Base-by-base conservation (phyloP, 805 yeast genomes). In the Candida tibetensis region DNA sequence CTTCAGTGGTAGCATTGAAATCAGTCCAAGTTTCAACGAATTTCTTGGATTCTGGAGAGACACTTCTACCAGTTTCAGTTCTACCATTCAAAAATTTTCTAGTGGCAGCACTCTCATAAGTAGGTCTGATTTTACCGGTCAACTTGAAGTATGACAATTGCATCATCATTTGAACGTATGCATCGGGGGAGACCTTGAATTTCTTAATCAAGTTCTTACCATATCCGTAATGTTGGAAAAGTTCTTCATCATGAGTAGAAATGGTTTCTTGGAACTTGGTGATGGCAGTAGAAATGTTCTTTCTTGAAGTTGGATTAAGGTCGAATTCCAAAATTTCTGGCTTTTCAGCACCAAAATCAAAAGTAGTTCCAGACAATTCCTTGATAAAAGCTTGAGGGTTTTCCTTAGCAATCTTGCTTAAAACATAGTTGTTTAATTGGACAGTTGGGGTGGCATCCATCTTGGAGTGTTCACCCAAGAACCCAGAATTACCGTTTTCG, bases 381-480 rank as follows among this genome's bases (percentile, higher is more conserved):
- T 47, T 37, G 41, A 66, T 29, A 15, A 69, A 55, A 4, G 41
- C 48, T 10, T 44, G 43, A 1, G 72, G 67, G 39, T 77, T 65
- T 54, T 77, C 58, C 53, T 76, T 72, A 40, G 60, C 45, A 40
- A 90, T 63, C 49, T 78, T 74, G 37, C 72, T 72, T 46, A 80
- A 72, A 28, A 91, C 72, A 55, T 72, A 81, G 64, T 88, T 88
- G 62, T 91, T 91, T 67, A 91, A 68, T 47, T 88, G 81, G 54
- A 87, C 79, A 21, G 96, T 91, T 57, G 97, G 95, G 7, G 96
- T 87, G 45, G 98, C 99, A 63, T 91, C 99, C 98, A 91, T 91
- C 71, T 79, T 85, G 16, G 97, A 88, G 70, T 91, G 99, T 69
- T 91, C 99, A 45, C 95, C 97, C 57, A 89, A 66, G 69, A 90